phyloP scores from a whole-genome alignment of 2,329 filamentous ascomycete species.

The Coleophoma eucalyptorum region DNA sequence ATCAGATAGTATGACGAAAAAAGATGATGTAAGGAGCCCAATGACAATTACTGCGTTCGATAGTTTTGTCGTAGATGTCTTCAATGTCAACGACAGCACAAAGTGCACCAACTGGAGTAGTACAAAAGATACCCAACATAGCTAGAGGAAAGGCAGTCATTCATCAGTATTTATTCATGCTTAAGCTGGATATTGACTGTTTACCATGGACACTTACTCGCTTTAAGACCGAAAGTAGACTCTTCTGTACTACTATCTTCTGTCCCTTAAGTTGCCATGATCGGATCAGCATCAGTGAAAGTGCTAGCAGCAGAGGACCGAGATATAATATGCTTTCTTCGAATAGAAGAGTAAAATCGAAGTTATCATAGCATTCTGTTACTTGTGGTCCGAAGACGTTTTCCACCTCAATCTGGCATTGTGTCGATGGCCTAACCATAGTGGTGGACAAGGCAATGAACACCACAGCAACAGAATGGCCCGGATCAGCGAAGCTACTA shows the following conservation, averaged over 20 bases:
- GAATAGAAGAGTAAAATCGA: constrained; percentile 1
- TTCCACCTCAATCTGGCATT: constrained; percentile 1
- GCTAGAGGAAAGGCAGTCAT: neutral
- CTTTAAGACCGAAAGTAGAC: neutral
- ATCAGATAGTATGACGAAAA: neutral
- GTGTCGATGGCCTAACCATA: neutral
- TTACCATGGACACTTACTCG: neutral
- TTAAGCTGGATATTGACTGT: neutral
- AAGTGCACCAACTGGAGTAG: constrained; percentile 1
- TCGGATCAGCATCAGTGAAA: neutral
- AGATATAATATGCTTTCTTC: constrained; percentile 3
- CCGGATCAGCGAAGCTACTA: too few relatives aligned
- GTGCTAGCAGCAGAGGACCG: neutral
- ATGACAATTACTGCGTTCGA: constrained; percentile 1
- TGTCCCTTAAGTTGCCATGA: neutral
- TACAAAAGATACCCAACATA: neutral
- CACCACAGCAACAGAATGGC: too few relatives aligned
- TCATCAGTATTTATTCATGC: neutral
- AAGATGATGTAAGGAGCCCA: neutral
- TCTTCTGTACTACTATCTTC: neutral
- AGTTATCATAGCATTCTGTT: constrained; percentile 2
- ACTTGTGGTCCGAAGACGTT: constrained; percentile 1
- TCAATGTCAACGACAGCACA: neutral
- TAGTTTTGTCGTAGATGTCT: constrained; percentile 1
- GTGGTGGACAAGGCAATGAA: neutral